Evolutionary conservation across 257 asterid species (phyloP), one percentile per base, ranked within the genome.

Genomic region (Petunia axillaris): DNA sequence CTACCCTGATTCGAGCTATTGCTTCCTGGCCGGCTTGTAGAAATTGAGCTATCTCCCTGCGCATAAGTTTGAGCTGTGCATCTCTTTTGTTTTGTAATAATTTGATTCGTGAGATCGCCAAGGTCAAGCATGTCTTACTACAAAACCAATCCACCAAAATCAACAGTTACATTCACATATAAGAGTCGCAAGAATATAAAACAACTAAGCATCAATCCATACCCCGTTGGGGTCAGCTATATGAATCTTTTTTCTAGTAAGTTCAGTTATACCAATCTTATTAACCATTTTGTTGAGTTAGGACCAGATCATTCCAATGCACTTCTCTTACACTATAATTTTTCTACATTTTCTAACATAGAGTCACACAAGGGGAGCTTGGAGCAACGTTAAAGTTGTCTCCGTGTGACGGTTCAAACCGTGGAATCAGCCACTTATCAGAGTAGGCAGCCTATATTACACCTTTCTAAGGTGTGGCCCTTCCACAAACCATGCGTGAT

Each of bases 31-130:
- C 99, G 68, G 97, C 83, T 83, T 86, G 97, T 82, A 95, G 87
- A 87, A 95, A 93, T 48, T 92, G 96, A 35, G 98, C 97, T 52
- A 95, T 93, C 90, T 93, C 98, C 84, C 92, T 95, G 35, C 93
- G 85, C 97, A 93, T 93, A 75, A 89, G 87, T 90, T 82, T 95
- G 79, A 93, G 85, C 87, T 95, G 96, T 83, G 82, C 92, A 57
- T 88, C 97, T 76, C 98, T 85, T 86, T 93, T 93, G 91, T 93
- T 93, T 91, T 92, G 98, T 87, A 93, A 82, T 90, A 95, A 85
- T 84, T 95, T 92, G 74, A 92, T 91, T 52, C 98, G 96, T 41
- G 98, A 92, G 74, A 93, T 90, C 16, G 93, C 89, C 92, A 95
- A 85, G 9, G 94, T 88, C 85, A 95, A 87, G 90, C 96, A 89